Evolutionary conservation across 1,284 basidiomycete species (phyloP).

Genomic region (Cutaneotrichosporon cyanovorans): DNA sequence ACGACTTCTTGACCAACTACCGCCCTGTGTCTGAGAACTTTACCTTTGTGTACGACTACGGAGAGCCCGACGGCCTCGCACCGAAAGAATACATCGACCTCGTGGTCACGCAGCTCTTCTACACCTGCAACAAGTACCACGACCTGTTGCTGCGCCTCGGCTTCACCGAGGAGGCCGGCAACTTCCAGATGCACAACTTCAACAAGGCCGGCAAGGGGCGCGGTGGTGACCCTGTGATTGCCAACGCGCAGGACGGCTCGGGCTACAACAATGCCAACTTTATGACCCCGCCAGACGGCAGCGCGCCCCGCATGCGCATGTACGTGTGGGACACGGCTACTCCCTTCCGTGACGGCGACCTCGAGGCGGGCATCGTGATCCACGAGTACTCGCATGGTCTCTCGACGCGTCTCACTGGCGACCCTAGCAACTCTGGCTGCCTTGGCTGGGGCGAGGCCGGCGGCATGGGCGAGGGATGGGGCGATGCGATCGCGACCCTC

Average conservation of each 20-base stretch:
- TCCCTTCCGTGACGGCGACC: conserved; percentile 87
- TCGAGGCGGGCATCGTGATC: conserved; percentile 89
- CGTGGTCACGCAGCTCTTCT: conserved; percentile 83
- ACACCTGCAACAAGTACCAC: conserved; percentile 72
- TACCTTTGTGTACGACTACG: conserved; percentile 65
- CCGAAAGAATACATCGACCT: conserved; percentile 71
- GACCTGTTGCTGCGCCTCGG: conserved; percentile 59
- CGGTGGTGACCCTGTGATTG: conserved; percentile 73
- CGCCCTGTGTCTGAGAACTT: conserved; percentile 60
- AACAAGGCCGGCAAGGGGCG: conserved; percentile 70
- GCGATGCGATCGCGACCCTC: conserved; percentile 74
- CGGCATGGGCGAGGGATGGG: conserved; percentile 79
- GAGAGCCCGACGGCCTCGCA: conserved; percentile 46
- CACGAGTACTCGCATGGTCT: conserved; percentile 83
- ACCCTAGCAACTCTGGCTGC: conserved; percentile 84
- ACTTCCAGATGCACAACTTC: conserved; percentile 97
- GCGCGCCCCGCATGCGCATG: conserved; percentile 89
- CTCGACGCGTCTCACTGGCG: conserved; percentile 87
- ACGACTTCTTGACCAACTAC: conserved; percentile 65
- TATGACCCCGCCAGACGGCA: conserved; percentile 51
- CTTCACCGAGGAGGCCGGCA: conserved; percentile 83
- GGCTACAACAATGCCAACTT: conserved; percentile 69
- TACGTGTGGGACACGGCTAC: conserved; percentile 86
- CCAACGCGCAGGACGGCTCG: conserved; percentile 88
- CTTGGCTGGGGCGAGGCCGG: conserved; percentile 92